Evolutionary conservation across 2,329 filamentous ascomycete species (phyloP).

Genomic region (Geosmithia morbida): DNA sequence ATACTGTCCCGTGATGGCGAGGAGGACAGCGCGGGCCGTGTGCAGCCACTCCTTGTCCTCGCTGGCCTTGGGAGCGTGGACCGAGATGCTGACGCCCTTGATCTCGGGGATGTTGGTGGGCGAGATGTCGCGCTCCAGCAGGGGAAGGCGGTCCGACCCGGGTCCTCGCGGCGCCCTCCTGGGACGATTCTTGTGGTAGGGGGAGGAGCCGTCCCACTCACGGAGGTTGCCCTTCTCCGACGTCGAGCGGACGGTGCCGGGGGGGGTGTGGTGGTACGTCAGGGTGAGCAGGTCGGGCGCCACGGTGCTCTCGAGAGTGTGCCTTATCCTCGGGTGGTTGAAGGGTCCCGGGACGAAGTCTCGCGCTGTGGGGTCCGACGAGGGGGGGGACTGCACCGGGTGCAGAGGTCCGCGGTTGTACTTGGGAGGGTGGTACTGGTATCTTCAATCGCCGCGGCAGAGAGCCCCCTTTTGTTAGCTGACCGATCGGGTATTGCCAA

Average conservation of each 20-base stretch:
- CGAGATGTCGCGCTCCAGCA: conserved; percentile 59
- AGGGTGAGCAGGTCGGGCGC: conserved; percentile 80
- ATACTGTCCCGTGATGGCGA: conserved; percentile 70
- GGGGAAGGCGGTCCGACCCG: conserved; percentile 44
- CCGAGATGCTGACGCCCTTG: conserved; percentile 67
- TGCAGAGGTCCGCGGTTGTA: conserved; percentile 91
- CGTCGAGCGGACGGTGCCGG: conserved; percentile 46
- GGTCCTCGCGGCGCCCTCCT: conserved; percentile 73
- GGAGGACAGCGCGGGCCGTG: conserved; percentile 69
- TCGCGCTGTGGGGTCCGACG: conserved; percentile 76
- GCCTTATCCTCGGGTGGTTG: conserved; percentile 69
- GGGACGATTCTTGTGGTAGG: conserved; percentile 86
- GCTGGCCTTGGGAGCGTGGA: conserved; percentile 53
- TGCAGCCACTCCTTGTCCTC: conserved; percentile 64
- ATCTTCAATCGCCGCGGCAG: conserved; percentile 56
- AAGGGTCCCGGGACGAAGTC: conserved; percentile 87
- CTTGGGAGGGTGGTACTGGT: conserved; percentile 87
- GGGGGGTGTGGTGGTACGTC: conserved; percentile 73
- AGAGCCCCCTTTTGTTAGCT: conserved; percentile 7
- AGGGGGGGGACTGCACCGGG: conserved; percentile 77
- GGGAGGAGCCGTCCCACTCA: conserved; percentile 77
- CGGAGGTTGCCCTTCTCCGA: conserved; percentile 51
- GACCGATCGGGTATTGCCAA: neutral
- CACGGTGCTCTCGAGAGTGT: conserved; percentile 80
- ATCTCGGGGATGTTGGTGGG: conserved; percentile 81